These are phyloP conservation scores for Leucaena leucocephala DNA, from an alignment of 306 rosid species.

Conservation along the genomic window DNA sequence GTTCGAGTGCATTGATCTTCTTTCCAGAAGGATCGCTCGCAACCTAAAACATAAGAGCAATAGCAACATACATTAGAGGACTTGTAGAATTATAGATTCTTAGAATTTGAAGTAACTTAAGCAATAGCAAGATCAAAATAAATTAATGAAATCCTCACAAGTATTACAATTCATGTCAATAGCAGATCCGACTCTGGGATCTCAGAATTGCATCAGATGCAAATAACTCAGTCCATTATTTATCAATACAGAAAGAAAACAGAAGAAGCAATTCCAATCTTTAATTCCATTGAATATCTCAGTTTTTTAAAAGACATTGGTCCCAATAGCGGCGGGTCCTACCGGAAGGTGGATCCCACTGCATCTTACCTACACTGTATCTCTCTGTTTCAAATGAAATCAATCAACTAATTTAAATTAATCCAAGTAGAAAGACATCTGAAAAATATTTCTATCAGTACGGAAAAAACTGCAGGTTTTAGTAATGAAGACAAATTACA, in stretches of 20 bases:
- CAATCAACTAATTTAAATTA: neutral
- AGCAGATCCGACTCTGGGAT: neutral
- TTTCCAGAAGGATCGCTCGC: constrained; percentile 54
- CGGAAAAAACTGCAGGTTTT: neutral
- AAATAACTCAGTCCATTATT: neutral
- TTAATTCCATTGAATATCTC: neutral
- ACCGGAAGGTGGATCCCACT: neutral
- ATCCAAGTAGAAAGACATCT: neutral
- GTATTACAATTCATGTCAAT: neutral
- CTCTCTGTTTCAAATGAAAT: neutral
- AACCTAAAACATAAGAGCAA: constrained; percentile 38
- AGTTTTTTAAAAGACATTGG: neutral
- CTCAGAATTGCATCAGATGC: constrained; percentile 2
- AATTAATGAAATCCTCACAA: neutral
- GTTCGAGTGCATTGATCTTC: constrained; percentile 50
- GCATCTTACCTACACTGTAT: neutral
- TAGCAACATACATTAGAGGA: neutral
- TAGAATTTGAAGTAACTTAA: neutral
- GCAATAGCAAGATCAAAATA: neutral
- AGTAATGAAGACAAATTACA: neutral
- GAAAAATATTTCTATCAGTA: neutral
- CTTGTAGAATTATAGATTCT: neutral
- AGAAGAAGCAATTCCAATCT: neutral
- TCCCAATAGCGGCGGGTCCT: neutral
- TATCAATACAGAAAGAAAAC: neutral